Evolutionary conservation across 106 monocot species (phyloP), one percentile per base, ranked within the genome.

Genomic region (Platanthera guangdongensis): DNA sequence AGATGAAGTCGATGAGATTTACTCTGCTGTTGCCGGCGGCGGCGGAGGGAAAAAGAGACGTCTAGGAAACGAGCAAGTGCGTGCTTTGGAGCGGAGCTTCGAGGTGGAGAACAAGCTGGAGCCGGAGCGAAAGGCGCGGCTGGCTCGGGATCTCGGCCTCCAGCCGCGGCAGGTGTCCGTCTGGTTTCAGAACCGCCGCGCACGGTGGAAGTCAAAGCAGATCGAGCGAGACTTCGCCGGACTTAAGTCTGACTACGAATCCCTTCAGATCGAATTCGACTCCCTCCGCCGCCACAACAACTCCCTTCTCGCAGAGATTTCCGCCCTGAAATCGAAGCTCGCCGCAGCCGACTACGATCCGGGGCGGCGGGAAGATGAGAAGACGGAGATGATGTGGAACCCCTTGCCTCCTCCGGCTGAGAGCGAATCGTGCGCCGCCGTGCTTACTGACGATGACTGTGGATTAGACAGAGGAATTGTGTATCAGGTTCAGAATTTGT

Each of bases 161-260:
- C 90, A 92, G 74, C 95, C 95, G 0, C 82, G 90, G 21, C 95
- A 92, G 78, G 90, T 95, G 32, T 92, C 95, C 19, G 86, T 95
- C 78, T 95, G 95, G 95, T 95, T 95, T 79, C 95, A 95, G 81
- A 95, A 95, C 88, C 84, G 95, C 39, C 87, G 95, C 7, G 95
- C 92, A 6, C 80, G 95, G 47, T 95, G 95, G 92, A 95, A 92
- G 82, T 90, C 90, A 51, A 95, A 92, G 85, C 87, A 88, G 74
- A 84, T 95, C 9, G 95, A 95, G 86, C 86, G 86, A n/a, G 92
- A 92, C 80, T 95, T 83, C 77, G 77, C 69, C 18, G 71, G 74
- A 5, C 88, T 95, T 62, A 88, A 85, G 76, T 32, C 81, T 21
- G 78, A 75, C 57, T 86, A 84, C 78, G 89, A 92, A 51, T 19